Percentiles rank a stretch among this genome's conserved stretches.
Evolutionary conservation across 805 yeast genomes (phyloP).

Genomic region (Brettanomyces nanus): DNA sequence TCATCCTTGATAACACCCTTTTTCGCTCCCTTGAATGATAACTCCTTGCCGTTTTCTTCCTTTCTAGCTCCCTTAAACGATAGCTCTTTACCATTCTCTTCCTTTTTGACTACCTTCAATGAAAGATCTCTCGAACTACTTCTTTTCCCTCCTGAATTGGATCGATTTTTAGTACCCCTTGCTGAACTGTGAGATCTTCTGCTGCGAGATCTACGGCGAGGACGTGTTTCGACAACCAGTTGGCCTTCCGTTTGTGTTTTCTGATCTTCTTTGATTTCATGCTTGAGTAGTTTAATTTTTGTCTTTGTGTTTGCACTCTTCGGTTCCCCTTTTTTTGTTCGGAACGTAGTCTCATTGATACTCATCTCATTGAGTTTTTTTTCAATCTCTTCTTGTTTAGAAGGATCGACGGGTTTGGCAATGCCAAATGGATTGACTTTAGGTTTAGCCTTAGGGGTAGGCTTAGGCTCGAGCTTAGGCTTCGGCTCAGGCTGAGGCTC

Average conservation of each 20-base stretch:
- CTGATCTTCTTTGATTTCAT: no score
- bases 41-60: background rate
- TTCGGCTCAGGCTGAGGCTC: background rate
- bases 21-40: constrained; percentile 4
- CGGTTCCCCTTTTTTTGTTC: constrained; percentile 12
- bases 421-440: constrained; percentile 71
- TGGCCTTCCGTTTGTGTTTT: no score
- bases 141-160: no score
- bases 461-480: background rate
- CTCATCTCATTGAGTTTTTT: constrained; percentile 33
- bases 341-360: constrained; percentile 37
- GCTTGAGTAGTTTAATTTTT: background rate
- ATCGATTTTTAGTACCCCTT: no score
- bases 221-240: no score
- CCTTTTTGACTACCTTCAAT: background rate
- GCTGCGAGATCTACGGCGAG: no score
- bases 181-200: no score
- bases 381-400: constrained; percentile 58
- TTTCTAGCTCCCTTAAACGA: background rate
- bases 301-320: constrained; percentile 5
- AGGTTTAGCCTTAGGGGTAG: background rate
- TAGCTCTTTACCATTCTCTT: background rate
- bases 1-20: background rate
- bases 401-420: constrained; percentile 80
- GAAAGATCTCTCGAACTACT: no score